Percentiles rank a stretch among this genome's conserved stretches.
Conservation (phyloP, 2,329 filamentous ascomycete species). For the Aspergillus nomiae region DNA sequence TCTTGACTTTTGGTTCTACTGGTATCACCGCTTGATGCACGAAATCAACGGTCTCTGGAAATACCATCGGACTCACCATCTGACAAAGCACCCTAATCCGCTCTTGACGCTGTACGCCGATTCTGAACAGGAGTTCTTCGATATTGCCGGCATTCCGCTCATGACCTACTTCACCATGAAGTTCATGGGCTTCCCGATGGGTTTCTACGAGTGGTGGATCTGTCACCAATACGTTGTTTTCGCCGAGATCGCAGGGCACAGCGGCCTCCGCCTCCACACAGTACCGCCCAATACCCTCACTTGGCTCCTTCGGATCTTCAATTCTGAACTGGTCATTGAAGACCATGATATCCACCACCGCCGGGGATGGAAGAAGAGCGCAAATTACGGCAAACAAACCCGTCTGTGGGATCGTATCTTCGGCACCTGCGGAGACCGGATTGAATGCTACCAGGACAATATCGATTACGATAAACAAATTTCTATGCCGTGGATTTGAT, state of each 20-base stretch:
- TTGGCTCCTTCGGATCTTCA: conserved; percentile 36
- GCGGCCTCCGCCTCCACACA: conserved; percentile 35
- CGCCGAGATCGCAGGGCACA: conserved; percentile 25
- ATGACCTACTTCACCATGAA: conserved; percentile 42
- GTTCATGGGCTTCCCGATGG: conserved; percentile 44
- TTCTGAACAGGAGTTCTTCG: conserved; percentile 46
- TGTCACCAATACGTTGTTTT: conserved; percentile 50
- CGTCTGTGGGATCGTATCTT: conserved; percentile 42
- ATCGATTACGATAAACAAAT: conserved; percentile 33
- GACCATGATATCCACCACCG: conserved; percentile 47
- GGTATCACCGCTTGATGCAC: conserved; percentile 48
- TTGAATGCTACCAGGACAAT: conserved; percentile 37
- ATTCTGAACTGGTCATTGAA: conserved; percentile 45
- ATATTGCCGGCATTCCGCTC: conserved; percentile 46
- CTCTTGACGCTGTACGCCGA: conserved; percentile 48
- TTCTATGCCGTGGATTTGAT: conserved; percentile 32
- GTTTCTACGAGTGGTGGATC: conserved; percentile 53
- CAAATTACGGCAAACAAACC: conserved; percentile 46
- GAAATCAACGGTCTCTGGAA: conserved; percentile 45
- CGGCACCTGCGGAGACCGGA: conserved; percentile 36
- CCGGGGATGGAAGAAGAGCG: conserved; percentile 41
- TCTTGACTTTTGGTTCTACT: conserved; percentile 46
- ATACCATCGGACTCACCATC: conserved; percentile 49
- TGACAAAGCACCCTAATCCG: conserved; percentile 50
- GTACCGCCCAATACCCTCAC: conserved; percentile 37